A percentile compares a stretch with the other conserved stretches of the same genome.
Evolutionary conservation across 2,329 filamentous ascomycete species (phyloP).

Genomic region (Trichoderma semiorbis): DNA sequence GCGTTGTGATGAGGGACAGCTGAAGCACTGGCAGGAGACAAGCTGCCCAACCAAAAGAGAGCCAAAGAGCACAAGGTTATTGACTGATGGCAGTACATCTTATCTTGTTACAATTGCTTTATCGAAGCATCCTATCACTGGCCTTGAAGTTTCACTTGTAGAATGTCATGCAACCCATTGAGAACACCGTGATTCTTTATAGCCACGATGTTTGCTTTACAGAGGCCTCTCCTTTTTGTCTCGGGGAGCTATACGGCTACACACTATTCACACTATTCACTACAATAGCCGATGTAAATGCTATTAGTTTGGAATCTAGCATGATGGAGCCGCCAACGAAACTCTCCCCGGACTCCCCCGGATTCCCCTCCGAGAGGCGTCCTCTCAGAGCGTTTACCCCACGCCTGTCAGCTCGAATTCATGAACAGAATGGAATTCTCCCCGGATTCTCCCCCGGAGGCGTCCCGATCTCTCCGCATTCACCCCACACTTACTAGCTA

Average conservation of each 20-base stretch:
- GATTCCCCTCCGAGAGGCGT: background rate
- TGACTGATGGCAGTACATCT: background rate
- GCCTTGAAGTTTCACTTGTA: background rate
- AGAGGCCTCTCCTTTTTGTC: background rate
- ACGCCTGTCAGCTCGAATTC: background rate
- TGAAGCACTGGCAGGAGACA: background rate
- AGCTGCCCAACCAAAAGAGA: background rate
- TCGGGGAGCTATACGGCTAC: conserved; percentile 5
- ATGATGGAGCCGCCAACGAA: background rate
- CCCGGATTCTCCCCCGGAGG: background rate
- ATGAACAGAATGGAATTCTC: background rate
- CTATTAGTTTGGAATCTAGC: background rate
- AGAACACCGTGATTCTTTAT: background rate
- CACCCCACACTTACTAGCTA: background rate
- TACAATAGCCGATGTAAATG: background rate
- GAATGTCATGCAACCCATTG: background rate
- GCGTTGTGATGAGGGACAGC: background rate
- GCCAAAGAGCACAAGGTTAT: background rate
- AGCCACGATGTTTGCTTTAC: background rate
- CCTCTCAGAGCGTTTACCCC: background rate
- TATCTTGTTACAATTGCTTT: background rate
- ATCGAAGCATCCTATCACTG: background rate
- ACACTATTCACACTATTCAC: background rate
- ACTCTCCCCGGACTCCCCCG: conserved; percentile 12
- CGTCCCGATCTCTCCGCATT: background rate